These are phyloP conservation scores for Albugo laibachii DNA, from an alignment of 352 stramenopile species.

Conservation along the genomic window DNA sequence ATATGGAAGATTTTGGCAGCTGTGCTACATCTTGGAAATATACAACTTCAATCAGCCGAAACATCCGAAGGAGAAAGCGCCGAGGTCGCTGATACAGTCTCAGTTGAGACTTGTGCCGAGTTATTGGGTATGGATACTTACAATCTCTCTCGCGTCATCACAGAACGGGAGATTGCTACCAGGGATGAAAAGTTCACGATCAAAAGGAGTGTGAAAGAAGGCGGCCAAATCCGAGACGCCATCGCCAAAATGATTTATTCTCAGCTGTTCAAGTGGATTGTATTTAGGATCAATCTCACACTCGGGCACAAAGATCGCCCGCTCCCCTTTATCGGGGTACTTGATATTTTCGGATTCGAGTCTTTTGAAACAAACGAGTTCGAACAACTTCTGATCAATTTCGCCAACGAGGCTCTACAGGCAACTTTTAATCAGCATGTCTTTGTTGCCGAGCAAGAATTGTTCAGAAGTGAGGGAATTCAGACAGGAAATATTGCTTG, in stretches of 20 bases:
- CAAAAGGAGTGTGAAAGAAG: slow-evolving; percentile 53
- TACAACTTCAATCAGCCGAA: slow-evolving; percentile 50
- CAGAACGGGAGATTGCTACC: slow-evolving; percentile 59
- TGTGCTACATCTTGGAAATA: slow-evolving; percentile 67
- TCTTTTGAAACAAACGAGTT: slow-evolving; percentile 88
- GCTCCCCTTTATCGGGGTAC: slow-evolving; percentile 81
- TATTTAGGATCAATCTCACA: slow-evolving; percentile 65
- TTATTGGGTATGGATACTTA: slow-evolving; percentile 58
- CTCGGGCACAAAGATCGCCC: slow-evolving; percentile 52
- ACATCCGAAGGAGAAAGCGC: slow-evolving; percentile 57
- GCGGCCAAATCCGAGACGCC: slow-evolving; percentile 73
- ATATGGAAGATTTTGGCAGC: slow-evolving; percentile 61
- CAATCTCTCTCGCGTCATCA: slow-evolving; percentile 52
- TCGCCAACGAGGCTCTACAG: slow-evolving; percentile 78
- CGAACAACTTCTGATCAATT: slow-evolving; percentile 82
- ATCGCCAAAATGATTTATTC: slow-evolving; percentile 89
- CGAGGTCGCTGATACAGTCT: slow-evolving; percentile 27
- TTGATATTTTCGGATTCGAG: slow-evolving; percentile 97
- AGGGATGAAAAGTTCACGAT: slow-evolving; percentile 68
- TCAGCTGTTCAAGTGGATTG: slow-evolving; percentile 72
- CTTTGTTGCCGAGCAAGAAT: slow-evolving; percentile 70
- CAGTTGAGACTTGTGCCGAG: slow-evolving; percentile 16
- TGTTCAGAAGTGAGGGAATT: slow-evolving; percentile 64
- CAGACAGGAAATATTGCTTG: slow-evolving; percentile 66
- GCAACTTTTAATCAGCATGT: slow-evolving; percentile 81